Conservation (phyloP, 208 protist species). For the Acanthamoeba sp. region DNA sequence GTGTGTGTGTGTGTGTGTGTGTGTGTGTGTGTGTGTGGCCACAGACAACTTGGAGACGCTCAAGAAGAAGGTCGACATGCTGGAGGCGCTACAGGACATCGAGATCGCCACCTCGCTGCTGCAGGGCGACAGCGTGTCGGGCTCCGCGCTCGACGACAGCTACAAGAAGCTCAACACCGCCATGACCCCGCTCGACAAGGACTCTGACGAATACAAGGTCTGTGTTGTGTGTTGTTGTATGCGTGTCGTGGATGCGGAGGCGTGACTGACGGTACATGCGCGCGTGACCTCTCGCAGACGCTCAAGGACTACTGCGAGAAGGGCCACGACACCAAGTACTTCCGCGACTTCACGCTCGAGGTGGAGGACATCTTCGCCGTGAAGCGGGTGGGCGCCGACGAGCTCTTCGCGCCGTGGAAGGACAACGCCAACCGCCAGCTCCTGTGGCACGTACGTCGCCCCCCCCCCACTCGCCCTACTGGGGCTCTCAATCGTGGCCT, state of each 20-base stretch:
- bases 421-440: conserved; percentile 52
- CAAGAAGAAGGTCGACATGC: conserved; percentile 14
- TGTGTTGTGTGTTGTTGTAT: neutral
- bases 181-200: conserved; percentile 49
- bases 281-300: neutral
- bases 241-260: no score
- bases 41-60: conserved; percentile 1
- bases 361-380: conserved; percentile 82
- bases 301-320: conserved; percentile 75
- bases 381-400: conserved; percentile 16
- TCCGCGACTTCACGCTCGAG: conserved; percentile 11
- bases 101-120: conserved; percentile 55
- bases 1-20: no score
- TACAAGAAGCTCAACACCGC: conserved; percentile 75
- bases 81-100: conserved; percentile 70
- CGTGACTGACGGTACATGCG: no score
- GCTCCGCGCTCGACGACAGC: conserved; percentile 3
- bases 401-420: conserved; percentile 25
- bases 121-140: neutral
- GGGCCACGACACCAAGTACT: conserved; percentile 77
- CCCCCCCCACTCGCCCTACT: no score
- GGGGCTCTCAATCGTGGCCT: no score
- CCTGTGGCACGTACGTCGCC: conserved; percentile 59
- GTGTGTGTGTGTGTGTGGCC: no score
- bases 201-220: conserved; percentile 49